Conservation (phyloP, 306 rosid species). For the Betula pendula region DNA sequence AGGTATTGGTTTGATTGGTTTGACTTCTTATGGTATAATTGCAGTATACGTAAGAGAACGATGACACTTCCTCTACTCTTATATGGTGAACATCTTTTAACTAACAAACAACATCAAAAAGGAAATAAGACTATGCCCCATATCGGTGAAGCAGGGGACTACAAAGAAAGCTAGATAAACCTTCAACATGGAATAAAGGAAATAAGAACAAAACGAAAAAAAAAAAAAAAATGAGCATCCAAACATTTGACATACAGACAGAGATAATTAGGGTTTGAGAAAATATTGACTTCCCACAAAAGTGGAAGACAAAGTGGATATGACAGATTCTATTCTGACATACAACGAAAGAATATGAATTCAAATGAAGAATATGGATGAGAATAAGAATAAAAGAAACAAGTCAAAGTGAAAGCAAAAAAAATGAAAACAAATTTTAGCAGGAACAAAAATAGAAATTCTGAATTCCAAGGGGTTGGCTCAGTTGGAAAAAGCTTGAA, state of each 20-base stretch:
- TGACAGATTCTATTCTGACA: not conserved
- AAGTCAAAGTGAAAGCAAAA: not conserved
- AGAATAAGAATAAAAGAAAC: not conserved
- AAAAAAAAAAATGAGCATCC: not conserved
- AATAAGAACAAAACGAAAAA: not conserved
- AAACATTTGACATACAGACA: not conserved
- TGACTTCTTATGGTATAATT: not conserved
- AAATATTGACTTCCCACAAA: too few relatives aligned
- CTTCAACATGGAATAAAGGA: not conserved
- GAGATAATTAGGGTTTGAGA: too few relatives aligned
- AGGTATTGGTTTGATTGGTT: not conserved
- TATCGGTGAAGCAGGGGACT: not conserved
- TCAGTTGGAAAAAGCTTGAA: too few relatives aligned
- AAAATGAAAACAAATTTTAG: not conserved
- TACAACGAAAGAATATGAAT: too few relatives aligned
- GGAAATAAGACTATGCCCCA: not conserved
- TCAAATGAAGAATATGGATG: not conserved
- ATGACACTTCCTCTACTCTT: not conserved
- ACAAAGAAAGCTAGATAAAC: not conserved
- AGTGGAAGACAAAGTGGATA: not conserved
- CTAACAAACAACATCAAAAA: too few relatives aligned
- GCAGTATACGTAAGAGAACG: not conserved
- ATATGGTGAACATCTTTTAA: too few relatives aligned
- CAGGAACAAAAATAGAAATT: not conserved
- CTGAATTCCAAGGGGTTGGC: too few relatives aligned